Conservation (phyloP, 768 basidiomycete genomes). For the Leccinum subgranulosum region DNA sequence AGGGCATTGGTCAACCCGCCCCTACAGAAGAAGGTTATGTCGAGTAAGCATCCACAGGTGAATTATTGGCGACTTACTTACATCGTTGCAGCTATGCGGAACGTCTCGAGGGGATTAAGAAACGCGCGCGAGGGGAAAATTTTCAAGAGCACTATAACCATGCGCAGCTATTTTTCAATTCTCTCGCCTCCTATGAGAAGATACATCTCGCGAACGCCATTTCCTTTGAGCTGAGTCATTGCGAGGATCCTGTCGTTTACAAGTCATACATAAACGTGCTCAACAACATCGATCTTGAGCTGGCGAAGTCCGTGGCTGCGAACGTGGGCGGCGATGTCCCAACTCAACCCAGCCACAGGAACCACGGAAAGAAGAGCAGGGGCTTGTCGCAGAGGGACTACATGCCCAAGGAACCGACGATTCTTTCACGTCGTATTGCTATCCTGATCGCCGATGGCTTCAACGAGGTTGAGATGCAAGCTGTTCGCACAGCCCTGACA, state of each 20-base stretch:
- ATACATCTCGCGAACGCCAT: constrained; percentile 67
- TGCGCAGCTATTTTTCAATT: constrained; percentile 82
- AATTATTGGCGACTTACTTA: constrained; percentile 2
- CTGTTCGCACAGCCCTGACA: constrained; percentile 51
- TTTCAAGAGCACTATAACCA: constrained; percentile 79
- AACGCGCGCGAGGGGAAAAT: constrained; percentile 63
- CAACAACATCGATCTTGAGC: constrained; percentile 69
- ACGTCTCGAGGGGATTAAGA: constrained; percentile 51
- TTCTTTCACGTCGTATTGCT: constrained; percentile 68
- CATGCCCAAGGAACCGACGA: constrained; percentile 52
- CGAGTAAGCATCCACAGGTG: constrained; percentile 39
- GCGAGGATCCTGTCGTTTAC: constrained; percentile 72
- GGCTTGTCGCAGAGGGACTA: constrained; percentile 61
- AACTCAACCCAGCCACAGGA: constrained; percentile 43
- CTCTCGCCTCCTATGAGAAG: constrained; percentile 65
- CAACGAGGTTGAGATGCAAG: constrained; percentile 54
- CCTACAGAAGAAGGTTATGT: constrained; percentile 46
- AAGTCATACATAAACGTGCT: constrained; percentile 63
- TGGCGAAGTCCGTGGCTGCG: constrained; percentile 65
- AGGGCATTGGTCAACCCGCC: constrained; percentile 46
- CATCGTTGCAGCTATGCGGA: constrained; percentile 40
- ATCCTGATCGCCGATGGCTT: constrained; percentile 78
- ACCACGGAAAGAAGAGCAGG: constrained; percentile 55
- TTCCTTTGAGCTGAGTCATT: constrained; percentile 82
- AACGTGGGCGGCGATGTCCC: constrained; percentile 63